Percentiles rank a stretch among this genome's conserved stretches.
Evolutionary conservation across 768 basidiomycete genomes (phyloP).

Genomic region (Paxillus rubicundulus): DNA sequence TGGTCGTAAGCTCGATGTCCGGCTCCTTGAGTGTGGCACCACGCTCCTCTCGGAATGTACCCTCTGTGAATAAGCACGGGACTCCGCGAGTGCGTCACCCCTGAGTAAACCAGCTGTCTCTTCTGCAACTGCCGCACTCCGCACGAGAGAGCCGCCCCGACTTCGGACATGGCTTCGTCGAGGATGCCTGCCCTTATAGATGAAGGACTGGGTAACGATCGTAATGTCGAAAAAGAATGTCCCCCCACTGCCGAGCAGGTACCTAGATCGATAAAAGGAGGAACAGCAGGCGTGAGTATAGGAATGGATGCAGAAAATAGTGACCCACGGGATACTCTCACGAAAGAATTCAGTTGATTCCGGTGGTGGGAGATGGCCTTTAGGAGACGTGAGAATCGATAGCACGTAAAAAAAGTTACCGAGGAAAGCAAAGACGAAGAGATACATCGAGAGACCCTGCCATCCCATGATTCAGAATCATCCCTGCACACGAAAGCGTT

Average conservation of each 20-base stretch:
- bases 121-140: slow-evolving; percentile 35
- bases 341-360: slow-evolving; percentile 64
- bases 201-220: slow-evolving; percentile 80
- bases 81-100: slow-evolving; percentile 36
- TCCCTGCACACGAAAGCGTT: not conserved
- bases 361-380: slow-evolving; percentile 53
- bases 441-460: slow-evolving; percentile 87
- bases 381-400: slow-evolving; percentile 81
- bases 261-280: slow-evolving; percentile 42
- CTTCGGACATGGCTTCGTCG: slow-evolving; percentile 27
- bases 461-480: slow-evolving; percentile 4
- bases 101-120: slow-evolving; percentile 51
- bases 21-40: slow-evolving; percentile 36
- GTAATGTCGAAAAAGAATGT: slow-evolving; percentile 92
- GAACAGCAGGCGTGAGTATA: not conserved
- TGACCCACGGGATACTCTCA: slow-evolving; percentile 81
- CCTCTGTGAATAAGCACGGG: slow-evolving; percentile 26
- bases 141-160: slow-evolving; percentile 27
- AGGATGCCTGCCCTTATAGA: slow-evolving; percentile 60
- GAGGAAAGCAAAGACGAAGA: slow-evolving; percentile 91
- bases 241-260: slow-evolving; percentile 88
- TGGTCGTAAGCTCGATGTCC: slow-evolving; percentile 29
- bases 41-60: slow-evolving; percentile 18
- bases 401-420: slow-evolving; percentile 93
- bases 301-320: not conserved